Evolutionary conservation across 805 yeast species (phyloP).

Genomic region (Candida ortonii): DNA sequence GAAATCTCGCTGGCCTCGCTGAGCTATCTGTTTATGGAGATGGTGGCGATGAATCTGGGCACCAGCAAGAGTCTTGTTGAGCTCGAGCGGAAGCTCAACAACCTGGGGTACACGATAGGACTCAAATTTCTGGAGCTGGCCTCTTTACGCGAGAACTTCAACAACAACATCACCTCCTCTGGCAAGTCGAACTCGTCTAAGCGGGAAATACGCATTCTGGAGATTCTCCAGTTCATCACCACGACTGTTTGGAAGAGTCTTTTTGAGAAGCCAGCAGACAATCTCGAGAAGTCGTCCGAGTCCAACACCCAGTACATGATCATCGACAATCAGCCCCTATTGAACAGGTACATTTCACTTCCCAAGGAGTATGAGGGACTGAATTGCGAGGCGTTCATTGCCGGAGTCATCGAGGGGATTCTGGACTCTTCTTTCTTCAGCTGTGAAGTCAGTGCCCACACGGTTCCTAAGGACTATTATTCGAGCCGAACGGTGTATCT

Average conservation of each 20-base stretch:
- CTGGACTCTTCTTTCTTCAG: constrained; percentile 69
- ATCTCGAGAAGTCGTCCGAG: constrained; percentile 42
- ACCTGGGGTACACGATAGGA: constrained; percentile 77
- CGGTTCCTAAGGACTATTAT: constrained; percentile 55
- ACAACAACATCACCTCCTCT: constrained; percentile 36
- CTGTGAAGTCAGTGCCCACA: constrained; percentile 80
- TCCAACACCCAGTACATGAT: constrained; percentile 74
- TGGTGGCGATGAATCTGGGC: constrained; percentile 61
- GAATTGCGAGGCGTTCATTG: constrained; percentile 79
- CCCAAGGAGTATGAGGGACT: constrained; percentile 77
- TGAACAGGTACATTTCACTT: constrained; percentile 69
- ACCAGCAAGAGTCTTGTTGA: constrained; percentile 68
- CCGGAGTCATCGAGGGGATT: constrained; percentile 83
- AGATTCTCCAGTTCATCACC: constrained; percentile 73
- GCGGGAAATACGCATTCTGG: constrained; percentile 66
- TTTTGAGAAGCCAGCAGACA: constrained; percentile 70
- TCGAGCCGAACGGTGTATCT: constrained; percentile 75
- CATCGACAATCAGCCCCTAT: constrained; percentile 67
- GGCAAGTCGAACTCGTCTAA: constrained; percentile 66
- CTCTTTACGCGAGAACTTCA: constrained; percentile 61
- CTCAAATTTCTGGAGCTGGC: constrained; percentile 65
- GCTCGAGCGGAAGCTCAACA: constrained; percentile 56
- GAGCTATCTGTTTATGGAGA: constrained; percentile 67
- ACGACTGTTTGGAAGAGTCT: constrained; percentile 68
- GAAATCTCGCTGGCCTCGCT: constrained; percentile 68